phyloP scores from a whole-genome alignment of 352 stramenopile species.

The Globisporangium apiculatum region DNA sequence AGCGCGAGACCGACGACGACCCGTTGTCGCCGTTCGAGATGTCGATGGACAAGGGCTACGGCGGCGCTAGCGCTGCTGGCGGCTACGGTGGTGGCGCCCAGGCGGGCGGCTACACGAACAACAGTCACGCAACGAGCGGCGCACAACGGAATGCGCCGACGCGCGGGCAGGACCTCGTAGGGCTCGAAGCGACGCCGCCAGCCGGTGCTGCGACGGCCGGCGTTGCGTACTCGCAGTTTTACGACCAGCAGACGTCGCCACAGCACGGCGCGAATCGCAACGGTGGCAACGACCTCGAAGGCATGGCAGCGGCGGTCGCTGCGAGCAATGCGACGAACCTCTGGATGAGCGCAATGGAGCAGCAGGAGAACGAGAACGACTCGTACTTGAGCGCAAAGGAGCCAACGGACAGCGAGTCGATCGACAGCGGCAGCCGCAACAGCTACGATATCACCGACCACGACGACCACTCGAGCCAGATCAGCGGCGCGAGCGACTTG shows the following conservation, averaged over 20 bases:
- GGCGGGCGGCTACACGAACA: conserved; percentile 10
- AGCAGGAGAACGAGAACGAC: conserved; percentile 59
- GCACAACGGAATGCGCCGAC: conserved; percentile 17
- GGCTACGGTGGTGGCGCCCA: conserved; percentile 28
- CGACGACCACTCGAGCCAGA: conserved; percentile 58
- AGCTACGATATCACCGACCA: conserved; percentile 65
- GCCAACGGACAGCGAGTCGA: conserved; percentile 25
- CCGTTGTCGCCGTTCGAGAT: conserved; percentile 77
- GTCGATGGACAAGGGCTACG: conserved; percentile 81
- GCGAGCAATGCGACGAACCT: conserved; percentile 34
- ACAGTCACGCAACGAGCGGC: conserved; percentile 5
- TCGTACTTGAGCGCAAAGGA: conserved; percentile 56
- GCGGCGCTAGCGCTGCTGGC: conserved; percentile 25
- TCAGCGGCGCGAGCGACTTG: conserved; percentile 57
- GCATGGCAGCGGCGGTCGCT: neutral
- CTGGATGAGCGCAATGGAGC: conserved; percentile 79
- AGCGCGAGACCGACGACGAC: conserved; percentile 58
- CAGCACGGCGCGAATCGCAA: conserved; percentile 1
- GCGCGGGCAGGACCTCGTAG: conserved; percentile 11
- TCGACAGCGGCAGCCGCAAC: conserved; percentile 48
- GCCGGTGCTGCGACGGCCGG: conserved; percentile 34
- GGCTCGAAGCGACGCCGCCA: conserved; percentile 26
- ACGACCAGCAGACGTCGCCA: conserved; percentile 68
- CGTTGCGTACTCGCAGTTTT: conserved; percentile 68
- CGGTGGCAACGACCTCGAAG: conserved; percentile 6